A percentile compares a stretch with the other conserved stretches of the same genome.
Evolutionary conservation across 2,329 filamentous ascomycete genomes (phyloP).

Genomic region (Drechslerella coelobrocha): DNA sequence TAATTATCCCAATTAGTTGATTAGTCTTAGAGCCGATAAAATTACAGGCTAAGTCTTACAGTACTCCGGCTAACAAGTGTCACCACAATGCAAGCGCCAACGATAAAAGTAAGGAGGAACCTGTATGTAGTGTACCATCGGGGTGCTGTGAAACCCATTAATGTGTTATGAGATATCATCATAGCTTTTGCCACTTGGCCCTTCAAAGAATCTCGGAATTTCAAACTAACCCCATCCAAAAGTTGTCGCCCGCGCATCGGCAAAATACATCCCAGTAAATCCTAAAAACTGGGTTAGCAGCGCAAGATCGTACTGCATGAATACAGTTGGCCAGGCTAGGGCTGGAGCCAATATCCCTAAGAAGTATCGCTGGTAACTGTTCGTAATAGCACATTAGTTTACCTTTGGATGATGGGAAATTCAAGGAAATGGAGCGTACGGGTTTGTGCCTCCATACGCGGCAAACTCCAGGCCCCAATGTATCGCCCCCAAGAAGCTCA

Average conservation of each 20-base stretch:
- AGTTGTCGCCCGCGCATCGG: conserved; percentile 74
- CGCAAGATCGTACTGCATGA: conserved; percentile 83
- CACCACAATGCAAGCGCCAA: conserved; percentile 79
- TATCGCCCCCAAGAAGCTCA: conserved; percentile 80
- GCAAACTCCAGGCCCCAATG: conserved; percentile 70
- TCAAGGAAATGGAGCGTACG: conserved; percentile 3
- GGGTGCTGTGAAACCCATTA: conserved; percentile 68
- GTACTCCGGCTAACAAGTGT: conserved; percentile 83
- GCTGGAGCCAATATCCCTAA: conserved; percentile 80
- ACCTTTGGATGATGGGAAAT: not conserved
- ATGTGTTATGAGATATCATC: too few species aligned
- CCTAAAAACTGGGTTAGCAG: conserved; percentile 84
- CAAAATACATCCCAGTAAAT: conserved; percentile 85
- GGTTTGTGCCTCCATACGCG: conserved; percentile 51
- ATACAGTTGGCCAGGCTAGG: conserved; percentile 81
- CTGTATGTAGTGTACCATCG: conserved; percentile 88
- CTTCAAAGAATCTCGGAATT: not conserved
- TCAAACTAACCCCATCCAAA: conserved; percentile 68
- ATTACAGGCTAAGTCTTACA: conserved; percentile 61
- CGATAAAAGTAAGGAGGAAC: conserved; percentile 88
- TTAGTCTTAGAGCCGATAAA: not conserved
- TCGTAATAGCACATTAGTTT: not conserved
- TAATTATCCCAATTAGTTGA: conserved; percentile 8
- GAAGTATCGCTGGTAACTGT: conserved; percentile 75
- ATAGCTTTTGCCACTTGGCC: not conserved